phyloP scores from a whole-genome alignment of 805 yeast genomes.

The Myxozyma neotropica region DNA sequence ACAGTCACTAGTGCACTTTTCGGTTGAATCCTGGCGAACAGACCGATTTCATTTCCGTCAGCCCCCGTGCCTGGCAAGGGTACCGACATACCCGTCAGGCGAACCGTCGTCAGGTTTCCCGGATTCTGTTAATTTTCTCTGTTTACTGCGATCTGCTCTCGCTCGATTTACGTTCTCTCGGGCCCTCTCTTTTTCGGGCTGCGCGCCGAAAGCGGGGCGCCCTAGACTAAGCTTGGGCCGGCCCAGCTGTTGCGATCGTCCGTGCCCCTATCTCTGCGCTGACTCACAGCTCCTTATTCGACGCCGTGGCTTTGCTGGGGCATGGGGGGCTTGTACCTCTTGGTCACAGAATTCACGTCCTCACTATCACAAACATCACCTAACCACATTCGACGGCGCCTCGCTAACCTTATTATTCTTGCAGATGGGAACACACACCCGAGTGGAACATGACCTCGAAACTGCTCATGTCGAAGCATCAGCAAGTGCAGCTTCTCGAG shows the following conservation, averaged over 20 bases:
- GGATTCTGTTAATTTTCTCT: background rate
- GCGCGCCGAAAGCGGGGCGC: conserved; percentile 3
- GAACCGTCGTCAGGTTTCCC: background rate
- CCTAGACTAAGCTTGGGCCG: conserved; percentile 3
- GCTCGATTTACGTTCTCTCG: too few species aligned
- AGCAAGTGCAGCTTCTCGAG: conserved; percentile 77
- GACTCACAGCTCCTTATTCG: background rate
- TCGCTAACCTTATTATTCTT: background rate
- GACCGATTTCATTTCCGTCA: too few species aligned
- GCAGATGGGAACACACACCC: conserved; percentile 88
- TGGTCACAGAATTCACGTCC: background rate
- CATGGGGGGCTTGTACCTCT: background rate
- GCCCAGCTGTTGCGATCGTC: conserved; percentile 6
- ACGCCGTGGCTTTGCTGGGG: background rate
- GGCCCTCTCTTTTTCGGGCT: background rate
- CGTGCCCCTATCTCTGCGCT: conserved; percentile 16
- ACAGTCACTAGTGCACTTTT: too few species aligned
- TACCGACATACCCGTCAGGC: too few species aligned
- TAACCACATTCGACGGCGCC: background rate
- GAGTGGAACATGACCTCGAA: conserved; percentile 90
- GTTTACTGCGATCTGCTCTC: too few species aligned
- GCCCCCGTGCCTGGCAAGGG: too few species aligned
- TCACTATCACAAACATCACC: background rate
- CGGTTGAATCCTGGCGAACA: too few species aligned
- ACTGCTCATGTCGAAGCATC: conserved; percentile 79